Evolutionary conservation across 1,284 basidiomycete genomes (phyloP).

Genomic region (Xanthoconium separans): DNA sequence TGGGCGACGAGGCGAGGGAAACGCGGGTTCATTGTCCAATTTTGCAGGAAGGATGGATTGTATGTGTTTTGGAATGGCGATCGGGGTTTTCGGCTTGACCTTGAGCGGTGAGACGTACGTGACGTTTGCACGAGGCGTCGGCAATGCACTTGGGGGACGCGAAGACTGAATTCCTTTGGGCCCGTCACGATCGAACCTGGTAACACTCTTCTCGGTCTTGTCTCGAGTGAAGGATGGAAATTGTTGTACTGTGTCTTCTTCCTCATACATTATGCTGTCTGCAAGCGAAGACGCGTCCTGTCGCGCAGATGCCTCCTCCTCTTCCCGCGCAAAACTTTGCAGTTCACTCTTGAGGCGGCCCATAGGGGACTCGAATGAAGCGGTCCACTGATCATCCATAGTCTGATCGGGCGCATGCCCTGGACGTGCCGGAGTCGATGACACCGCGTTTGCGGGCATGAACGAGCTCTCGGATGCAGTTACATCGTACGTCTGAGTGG

Average conservation of each 20-base stretch:
- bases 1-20: slow-evolving; percentile 40
- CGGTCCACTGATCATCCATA: slow-evolving; percentile 54
- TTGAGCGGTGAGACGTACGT: slow-evolving; percentile 38
- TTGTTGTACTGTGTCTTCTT: slow-evolving; percentile 34
- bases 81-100: slow-evolving; percentile 49
- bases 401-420: slow-evolving; percentile 38
- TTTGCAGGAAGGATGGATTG: slow-evolving; percentile 64
- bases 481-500: slow-evolving; percentile 35
- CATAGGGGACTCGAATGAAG: slow-evolving; percentile 74
- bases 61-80: slow-evolving; percentile 50
- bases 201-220: slow-evolving; percentile 41
- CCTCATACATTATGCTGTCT: slow-evolving; percentile 33
- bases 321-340: slow-evolving; percentile 51
- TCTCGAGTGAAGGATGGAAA: slow-evolving; percentile 39
- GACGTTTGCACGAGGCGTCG: slow-evolving; percentile 38
- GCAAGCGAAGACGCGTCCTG: slow-evolving; percentile 20
- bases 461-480: slow-evolving; percentile 66
- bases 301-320: slow-evolving; percentile 23
- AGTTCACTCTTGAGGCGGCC: slow-evolving; percentile 70
- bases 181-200: slow-evolving; percentile 48
- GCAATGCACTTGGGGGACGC: slow-evolving; percentile 31
- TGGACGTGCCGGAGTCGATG: slow-evolving; percentile 69
- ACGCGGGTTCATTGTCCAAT: slow-evolving; percentile 56
- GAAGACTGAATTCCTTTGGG: slow-evolving; percentile 44
- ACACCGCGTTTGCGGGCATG: slow-evolving; percentile 65